Evolutionary conservation across 2,329 filamentous ascomycete genomes (phyloP).

Genomic region (Aschersonia sp.): DNA sequence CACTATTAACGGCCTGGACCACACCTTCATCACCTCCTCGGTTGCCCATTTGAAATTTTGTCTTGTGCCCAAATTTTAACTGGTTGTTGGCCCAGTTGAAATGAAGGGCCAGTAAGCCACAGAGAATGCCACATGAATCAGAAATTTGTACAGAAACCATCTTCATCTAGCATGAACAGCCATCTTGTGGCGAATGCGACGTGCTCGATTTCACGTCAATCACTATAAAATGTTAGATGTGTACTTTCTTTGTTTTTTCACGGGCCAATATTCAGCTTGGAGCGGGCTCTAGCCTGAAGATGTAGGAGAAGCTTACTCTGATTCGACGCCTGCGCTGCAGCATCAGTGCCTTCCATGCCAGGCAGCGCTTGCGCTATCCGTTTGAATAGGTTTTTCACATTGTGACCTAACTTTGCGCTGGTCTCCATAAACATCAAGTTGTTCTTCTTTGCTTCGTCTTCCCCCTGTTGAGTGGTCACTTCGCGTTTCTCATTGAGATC

Average conservation of each 20-base stretch:
- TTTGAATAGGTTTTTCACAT: conserved; percentile 94
- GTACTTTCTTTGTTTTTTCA: conserved; percentile 8
- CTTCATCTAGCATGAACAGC: conserved; percentile 34
- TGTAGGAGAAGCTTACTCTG: conserved; percentile 50
- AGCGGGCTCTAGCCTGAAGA: not conserved
- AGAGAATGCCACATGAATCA: too few species aligned
- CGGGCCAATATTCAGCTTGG: not conserved
- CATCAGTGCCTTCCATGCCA: conserved; percentile 87
- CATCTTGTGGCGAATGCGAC: conserved; percentile 54
- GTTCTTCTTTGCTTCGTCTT: conserved; percentile 96
- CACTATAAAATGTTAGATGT: conserved; percentile 37
- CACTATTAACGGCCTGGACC: too few species aligned
- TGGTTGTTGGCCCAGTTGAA: too few species aligned
- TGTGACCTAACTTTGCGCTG: conserved; percentile 92
- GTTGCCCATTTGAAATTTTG: too few species aligned
- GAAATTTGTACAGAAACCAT: not conserved
- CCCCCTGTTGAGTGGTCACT: conserved; percentile 88
- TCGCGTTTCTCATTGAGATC: conserved; percentile 97
- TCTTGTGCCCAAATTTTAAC: too few species aligned
- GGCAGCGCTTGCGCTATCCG: conserved; percentile 95
- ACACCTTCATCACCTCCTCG: too few species aligned
- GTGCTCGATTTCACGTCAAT: conserved; percentile 84
- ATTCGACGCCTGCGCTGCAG: conserved; percentile 53
- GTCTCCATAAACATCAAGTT: conserved; percentile 99
- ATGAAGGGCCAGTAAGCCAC: too few species aligned